These are phyloP conservation scores for Linnemannia hyalina DNA, from an alignment of 192 early-diverging fungal genomes.

Conservation along the genomic window DNA sequence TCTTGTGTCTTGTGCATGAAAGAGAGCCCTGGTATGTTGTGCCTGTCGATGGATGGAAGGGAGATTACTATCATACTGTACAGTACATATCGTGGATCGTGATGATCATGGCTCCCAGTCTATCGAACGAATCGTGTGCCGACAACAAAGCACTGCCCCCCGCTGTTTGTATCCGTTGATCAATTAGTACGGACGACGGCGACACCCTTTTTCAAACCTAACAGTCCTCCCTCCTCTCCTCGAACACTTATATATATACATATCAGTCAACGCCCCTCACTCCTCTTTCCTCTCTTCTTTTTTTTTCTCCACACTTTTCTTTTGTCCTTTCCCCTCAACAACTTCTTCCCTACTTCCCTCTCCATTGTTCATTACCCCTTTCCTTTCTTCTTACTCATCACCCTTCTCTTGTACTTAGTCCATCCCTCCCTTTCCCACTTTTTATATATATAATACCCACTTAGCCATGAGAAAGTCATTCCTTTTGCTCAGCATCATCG, in stretches of 20 bases:
- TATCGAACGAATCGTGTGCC: background rate
- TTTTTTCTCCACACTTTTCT: constrained; percentile 10
- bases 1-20: no score
- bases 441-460: background rate
- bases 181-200: no score
- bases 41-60: no score
- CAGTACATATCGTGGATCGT: background rate
- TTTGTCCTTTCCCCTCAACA: background rate
- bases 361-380: background rate
- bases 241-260: background rate
- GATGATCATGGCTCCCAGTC: background rate
- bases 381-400: background rate
- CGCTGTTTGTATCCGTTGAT: no score
- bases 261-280: background rate
- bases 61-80: no score
- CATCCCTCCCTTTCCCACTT: background rate
- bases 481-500: constrained; percentile 48
- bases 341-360: background rate
- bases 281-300: background rate
- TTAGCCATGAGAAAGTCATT: constrained; percentile 46
- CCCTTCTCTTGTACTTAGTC: constrained; percentile 1
- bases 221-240: no score
- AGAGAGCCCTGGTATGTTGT: no score
- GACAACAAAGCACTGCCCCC: background rate
- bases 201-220: background rate